Evolutionary conservation across 1,284 basidiomycete species (phyloP).

Genomic region (Polyporus tsugae): DNA sequence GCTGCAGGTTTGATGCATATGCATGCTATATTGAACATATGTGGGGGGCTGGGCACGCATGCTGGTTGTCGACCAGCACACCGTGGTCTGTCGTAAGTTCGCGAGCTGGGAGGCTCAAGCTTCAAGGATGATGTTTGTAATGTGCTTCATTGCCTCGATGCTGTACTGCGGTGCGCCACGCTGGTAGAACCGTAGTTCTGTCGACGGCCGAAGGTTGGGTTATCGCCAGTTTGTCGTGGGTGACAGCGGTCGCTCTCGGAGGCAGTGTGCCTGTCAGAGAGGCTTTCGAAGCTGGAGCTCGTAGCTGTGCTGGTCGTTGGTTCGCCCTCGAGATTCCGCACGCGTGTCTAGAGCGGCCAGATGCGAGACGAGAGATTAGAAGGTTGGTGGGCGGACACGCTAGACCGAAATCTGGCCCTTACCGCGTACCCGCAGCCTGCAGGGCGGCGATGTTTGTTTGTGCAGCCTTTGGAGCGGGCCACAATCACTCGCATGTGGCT

Average conservation of each 20-base stretch:
- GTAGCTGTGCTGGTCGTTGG: background rate
- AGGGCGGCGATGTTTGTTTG: no score
- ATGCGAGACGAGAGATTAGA: background rate
- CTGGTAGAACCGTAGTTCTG: background rate
- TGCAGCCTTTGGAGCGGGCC: no score
- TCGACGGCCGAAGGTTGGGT: background rate
- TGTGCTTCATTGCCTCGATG: no score
- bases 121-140: no score
- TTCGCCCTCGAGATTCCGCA: background rate
- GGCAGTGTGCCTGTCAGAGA: background rate
- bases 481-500: no score
- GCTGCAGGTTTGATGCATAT: background rate
- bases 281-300: background rate
- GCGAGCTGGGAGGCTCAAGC: no score
- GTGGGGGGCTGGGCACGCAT: background rate
- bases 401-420: background rate
- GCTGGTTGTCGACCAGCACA: no score
- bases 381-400: background rate
- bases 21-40: background rate
- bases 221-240: background rate
- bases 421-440: no score
- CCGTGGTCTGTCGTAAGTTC: no score
- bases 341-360: background rate
- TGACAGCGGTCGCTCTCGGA: background rate
- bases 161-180: background rate